These are phyloP conservation scores for Trichoderma lentiforme DNA, from an alignment of 2,329 filamentous ascomycete species.

Conservation along the genomic window DNA sequence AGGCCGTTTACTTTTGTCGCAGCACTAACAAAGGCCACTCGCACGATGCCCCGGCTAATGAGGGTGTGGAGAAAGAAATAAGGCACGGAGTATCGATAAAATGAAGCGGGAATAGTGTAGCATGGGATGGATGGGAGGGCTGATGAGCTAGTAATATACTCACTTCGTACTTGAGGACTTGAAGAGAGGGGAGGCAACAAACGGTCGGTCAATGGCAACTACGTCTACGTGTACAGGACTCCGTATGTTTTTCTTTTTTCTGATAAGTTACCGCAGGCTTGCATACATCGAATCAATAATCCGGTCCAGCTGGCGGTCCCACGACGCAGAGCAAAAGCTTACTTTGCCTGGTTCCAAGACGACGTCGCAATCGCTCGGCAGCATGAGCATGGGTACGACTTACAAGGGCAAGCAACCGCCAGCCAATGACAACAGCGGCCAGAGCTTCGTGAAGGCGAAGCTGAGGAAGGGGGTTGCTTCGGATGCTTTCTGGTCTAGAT, in stretches of 20 bases:
- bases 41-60: slow-evolving; percentile 8
- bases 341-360: background rate
- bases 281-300: background rate
- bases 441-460: slow-evolving; percentile 9
- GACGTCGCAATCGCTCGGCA: slow-evolving; percentile 2
- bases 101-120: slow-evolving; percentile 5
- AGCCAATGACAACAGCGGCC: background rate
- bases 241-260: background rate
- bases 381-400: slow-evolving; percentile 5
- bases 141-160: slow-evolving; percentile 1
- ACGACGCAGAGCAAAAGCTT: slow-evolving; percentile 4
- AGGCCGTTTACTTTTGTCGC: background rate
- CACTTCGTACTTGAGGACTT: background rate
- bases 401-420: background rate
- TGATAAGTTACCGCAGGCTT: background rate
- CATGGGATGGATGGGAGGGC: background rate
- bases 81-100: slow-evolving; percentile 17
- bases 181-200: background rate
- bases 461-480: slow-evolving; percentile 12
- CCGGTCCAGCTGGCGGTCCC: background rate
- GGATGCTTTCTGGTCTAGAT: slow-evolving; percentile 6
- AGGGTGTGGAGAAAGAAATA: slow-evolving; percentile 16
- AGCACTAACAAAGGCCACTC: slow-evolving; percentile 12
- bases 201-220: background rate
- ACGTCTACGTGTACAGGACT: background rate